Evolutionary conservation across 148 eudicot genomes (phyloP).

Genomic region (Camellia sinensis): DNA sequence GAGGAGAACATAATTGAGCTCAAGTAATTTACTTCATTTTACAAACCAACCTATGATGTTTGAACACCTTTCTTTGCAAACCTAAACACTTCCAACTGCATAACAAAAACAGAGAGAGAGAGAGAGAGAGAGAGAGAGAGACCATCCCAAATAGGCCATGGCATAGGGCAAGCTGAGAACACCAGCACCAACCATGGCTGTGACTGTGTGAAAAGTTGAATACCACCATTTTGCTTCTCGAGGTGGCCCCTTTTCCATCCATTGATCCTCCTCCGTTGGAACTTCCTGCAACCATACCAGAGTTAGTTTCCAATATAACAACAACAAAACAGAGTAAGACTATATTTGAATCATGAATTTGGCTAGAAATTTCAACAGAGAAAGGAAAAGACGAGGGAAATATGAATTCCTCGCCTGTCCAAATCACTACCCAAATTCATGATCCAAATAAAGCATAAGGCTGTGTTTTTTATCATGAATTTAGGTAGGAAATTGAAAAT

Average conservation of each 20-base stretch:
- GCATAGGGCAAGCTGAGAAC: constrained; percentile 90
- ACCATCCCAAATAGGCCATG: constrained; percentile 92
- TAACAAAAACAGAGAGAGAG: not conserved
- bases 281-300: constrained; percentile 30
- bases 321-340: not conserved
- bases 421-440: too few species aligned
- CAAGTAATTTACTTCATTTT: too few species aligned
- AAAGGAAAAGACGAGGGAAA: too few species aligned
- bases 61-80: not conserved
- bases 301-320: not conserved
- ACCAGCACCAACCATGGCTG: constrained; percentile 92
- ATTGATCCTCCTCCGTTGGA: constrained; percentile 26
- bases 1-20: too few species aligned
- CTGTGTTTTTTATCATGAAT: too few species aligned
- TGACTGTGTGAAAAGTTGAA: constrained; percentile 81
- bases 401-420: too few species aligned
- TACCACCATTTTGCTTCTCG: constrained; percentile 91
- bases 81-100: not conserved
- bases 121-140: constrained; percentile 9
- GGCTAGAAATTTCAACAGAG: not conserved
- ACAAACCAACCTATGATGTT: not conserved
- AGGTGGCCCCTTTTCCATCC: constrained; percentile 46
- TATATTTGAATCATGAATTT: not conserved
- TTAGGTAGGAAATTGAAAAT: too few species aligned
- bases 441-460: too few species aligned